Conservation (phyloP, 2,329 filamentous ascomycete species). For the Hypoxylon rubiginosum region DNA sequence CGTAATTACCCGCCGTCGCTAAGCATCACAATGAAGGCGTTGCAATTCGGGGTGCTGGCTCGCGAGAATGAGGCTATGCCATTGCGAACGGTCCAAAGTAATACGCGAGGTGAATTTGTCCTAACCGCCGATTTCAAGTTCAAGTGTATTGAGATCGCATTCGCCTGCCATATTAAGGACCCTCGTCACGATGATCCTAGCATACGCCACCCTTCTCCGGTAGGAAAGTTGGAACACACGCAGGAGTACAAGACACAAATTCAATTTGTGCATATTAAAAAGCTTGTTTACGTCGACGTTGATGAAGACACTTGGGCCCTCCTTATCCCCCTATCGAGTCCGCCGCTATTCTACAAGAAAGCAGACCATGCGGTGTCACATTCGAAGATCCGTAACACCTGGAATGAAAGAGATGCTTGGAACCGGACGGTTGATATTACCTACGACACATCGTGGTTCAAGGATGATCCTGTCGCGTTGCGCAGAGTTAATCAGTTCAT, state of each 20-base stretch:
- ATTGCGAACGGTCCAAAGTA: conserved; percentile 62
- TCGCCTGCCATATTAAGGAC: conserved; percentile 50
- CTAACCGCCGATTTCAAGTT: conserved; percentile 57
- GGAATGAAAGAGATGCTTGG: conserved; percentile 62
- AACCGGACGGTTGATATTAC: conserved; percentile 62
- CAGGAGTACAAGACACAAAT: conserved; percentile 59
- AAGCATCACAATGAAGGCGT: conserved; percentile 27
- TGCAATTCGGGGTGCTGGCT: conserved; percentile 47
- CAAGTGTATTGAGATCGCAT: conserved; percentile 58
- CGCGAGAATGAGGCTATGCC: conserved; percentile 67
- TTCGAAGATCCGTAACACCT: conserved; percentile 50
- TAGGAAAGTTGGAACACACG: conserved; percentile 36
- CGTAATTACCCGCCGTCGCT: conserved; percentile 29
- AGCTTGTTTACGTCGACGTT: conserved; percentile 56
- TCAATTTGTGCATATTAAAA: conserved; percentile 61
- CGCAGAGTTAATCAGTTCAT: conserved; percentile 57
- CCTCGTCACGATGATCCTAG: conserved; percentile 39
- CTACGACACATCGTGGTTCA: conserved; percentile 52
- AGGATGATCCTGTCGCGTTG: conserved; percentile 56
- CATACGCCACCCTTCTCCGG: conserved; percentile 27
- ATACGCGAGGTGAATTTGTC: conserved; percentile 43
- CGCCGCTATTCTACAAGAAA: conserved; percentile 63
- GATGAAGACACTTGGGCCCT: conserved; percentile 55
- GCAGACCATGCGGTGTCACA: conserved; percentile 52
- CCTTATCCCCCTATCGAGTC: conserved; percentile 62